Evolutionary conservation across 306 rosid genomes (phyloP).

Genomic region (Senna siamea): DNA sequence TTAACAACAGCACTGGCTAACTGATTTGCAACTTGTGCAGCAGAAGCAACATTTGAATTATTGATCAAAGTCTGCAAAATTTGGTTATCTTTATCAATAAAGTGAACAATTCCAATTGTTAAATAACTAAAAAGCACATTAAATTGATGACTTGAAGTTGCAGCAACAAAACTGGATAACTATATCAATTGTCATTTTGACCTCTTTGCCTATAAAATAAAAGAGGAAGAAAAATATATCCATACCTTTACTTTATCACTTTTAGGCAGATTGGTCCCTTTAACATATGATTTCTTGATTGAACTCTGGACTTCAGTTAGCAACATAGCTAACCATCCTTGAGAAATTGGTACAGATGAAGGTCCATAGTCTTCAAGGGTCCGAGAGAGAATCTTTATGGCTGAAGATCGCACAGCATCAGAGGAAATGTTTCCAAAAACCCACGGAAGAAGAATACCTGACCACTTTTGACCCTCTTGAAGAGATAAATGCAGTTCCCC

Average conservation of each 20-base stretch:
- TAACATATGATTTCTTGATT: slow-evolving; percentile 63
- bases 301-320: slow-evolving; percentile 65
- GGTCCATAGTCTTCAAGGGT: slow-evolving; percentile 84
- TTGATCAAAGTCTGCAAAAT: slow-evolving; percentile 82
- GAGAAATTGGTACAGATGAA: slow-evolving; percentile 73
- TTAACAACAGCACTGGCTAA: slow-evolving; percentile 77
- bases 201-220: background rate
- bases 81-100: background rate
- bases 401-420: slow-evolving; percentile 65
- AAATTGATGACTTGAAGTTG: slow-evolving; percentile 26
- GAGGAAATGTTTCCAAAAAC: slow-evolving; percentile 76
- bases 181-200: slow-evolving; percentile 21
- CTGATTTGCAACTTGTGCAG: slow-evolving; percentile 74
- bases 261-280: slow-evolving; percentile 61
- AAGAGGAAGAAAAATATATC: slow-evolving; percentile 14
- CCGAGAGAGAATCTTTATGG: slow-evolving; percentile 74
- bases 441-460: slow-evolving; percentile 88
- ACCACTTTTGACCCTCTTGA: slow-evolving; percentile 91
- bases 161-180: slow-evolving; percentile 32
- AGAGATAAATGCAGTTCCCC: slow-evolving; percentile 75
- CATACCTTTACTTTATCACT: slow-evolving; percentile 83
- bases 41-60: slow-evolving; percentile 77
- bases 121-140: slow-evolving; percentile 26
- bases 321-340: slow-evolving; percentile 87
- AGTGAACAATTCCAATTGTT: background rate